Conservation (phyloP, 164 flowering plant genomes). For the Dillenia suffruticosa region DNA sequence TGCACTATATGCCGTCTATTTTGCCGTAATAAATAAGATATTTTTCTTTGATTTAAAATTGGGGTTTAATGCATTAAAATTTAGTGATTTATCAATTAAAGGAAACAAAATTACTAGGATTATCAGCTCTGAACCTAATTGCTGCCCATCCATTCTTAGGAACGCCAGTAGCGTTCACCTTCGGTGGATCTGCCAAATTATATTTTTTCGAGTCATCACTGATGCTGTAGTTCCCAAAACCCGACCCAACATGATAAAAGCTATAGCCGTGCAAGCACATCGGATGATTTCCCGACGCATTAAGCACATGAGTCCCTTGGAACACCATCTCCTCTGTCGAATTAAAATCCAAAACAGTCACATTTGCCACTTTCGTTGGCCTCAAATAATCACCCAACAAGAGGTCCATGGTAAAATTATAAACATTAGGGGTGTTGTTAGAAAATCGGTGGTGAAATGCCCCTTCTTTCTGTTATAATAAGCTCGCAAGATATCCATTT, state of each 20-base stretch:
- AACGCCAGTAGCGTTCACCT: slow-evolving; percentile 14
- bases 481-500: slow-evolving; percentile 5
- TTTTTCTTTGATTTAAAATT: too few species aligned
- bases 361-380: background rate
- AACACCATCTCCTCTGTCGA: slow-evolving; percentile 18
- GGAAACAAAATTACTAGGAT: slow-evolving; percentile 10
- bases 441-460: slow-evolving; percentile 8
- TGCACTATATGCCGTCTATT: too few species aligned
- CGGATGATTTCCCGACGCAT: slow-evolving; percentile 13
- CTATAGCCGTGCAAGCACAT: slow-evolving; percentile 25
- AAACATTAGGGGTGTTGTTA: slow-evolving; percentile 5
- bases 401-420: slow-evolving; percentile 3
- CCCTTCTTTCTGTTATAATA: slow-evolving; percentile 11
- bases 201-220: slow-evolving; percentile 8
- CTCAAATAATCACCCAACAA: background rate
- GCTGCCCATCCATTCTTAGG: slow-evolving; percentile 21
- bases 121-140: slow-evolving; percentile 17
- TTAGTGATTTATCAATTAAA: too few species aligned
- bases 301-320: slow-evolving; percentile 14
- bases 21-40: too few species aligned
- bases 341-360: slow-evolving; percentile 9
- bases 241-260: slow-evolving; percentile 19
- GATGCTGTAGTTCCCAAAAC: slow-evolving; percentile 13
- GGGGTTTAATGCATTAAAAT: too few species aligned
- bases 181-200: slow-evolving; percentile 19